Conservation (phyloP, 2,329 filamentous ascomycete species). For the Hypoxylon sp. region DNA sequence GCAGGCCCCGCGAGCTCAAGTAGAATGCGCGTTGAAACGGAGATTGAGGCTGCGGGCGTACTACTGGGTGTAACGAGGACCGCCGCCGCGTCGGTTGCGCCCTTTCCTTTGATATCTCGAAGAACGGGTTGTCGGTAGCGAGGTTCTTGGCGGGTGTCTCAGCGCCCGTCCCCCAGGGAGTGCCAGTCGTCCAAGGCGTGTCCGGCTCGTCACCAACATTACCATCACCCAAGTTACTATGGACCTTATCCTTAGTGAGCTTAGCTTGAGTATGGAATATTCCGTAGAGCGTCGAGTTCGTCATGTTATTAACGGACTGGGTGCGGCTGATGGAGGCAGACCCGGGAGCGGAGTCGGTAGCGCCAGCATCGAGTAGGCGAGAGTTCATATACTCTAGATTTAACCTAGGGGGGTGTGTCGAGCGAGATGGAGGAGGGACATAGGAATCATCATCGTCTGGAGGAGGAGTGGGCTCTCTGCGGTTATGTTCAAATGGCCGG, state of each 20-base stretch:
- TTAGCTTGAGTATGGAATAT: constrained; percentile 82
- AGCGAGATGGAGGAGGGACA: constrained; percentile 51
- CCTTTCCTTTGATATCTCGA: constrained; percentile 50
- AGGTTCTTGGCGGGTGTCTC: constrained; percentile 72
- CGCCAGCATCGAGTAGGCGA: constrained; percentile 49
- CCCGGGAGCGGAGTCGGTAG: constrained; percentile 41
- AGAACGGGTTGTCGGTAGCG: constrained; percentile 53
- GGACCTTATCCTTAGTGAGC: constrained; percentile 63
- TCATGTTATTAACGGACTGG: constrained; percentile 87
- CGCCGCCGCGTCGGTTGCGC: constrained; percentile 56
- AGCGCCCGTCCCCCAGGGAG: constrained; percentile 82
- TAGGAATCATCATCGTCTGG: constrained; percentile 52
- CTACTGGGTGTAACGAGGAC: constrained; percentile 54
- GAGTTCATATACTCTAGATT: constrained; percentile 57
- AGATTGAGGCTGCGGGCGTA: constrained; percentile 51
- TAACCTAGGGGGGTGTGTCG: constrained; percentile 64
- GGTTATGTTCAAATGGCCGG: constrained; percentile 76
- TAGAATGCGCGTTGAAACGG: constrained; percentile 61
- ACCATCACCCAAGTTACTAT: constrained; percentile 45
- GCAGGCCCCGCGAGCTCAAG: constrained; percentile 68
- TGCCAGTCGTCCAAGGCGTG: constrained; percentile 85
- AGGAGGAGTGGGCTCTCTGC: constrained; percentile 63
- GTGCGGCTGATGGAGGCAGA: constrained; percentile 72
- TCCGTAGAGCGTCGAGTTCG: constrained; percentile 88
- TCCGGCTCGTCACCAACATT: constrained; percentile 62